Evolutionary conservation across 2,329 filamentous ascomycete species (phyloP), one percentile per base, ranked within the genome.

Genomic region (Fusarium devonianum): DNA sequence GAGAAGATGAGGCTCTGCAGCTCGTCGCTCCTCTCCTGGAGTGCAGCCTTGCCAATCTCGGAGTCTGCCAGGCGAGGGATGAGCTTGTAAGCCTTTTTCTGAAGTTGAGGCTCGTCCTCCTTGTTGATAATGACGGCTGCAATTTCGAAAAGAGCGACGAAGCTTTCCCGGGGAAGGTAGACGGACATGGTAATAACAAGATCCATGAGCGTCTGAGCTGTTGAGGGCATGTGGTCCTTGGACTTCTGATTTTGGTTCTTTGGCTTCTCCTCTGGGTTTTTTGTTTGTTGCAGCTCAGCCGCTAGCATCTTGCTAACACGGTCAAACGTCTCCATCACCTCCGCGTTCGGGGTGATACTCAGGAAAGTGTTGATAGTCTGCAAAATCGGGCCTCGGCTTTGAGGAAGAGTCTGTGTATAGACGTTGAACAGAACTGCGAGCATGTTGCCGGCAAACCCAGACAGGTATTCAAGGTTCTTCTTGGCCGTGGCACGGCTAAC

Each of bases 51-150:
- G 34, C 94, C 94, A 37, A 81, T 83, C 23, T 89, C 84, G 1
- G 92, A 96, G 58, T 90, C 88, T 2, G 90, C 88, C 29, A 99
- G 82, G 44, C 94, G 87, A 4, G 94, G 93, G 39, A 99, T 95
- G 40, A 99, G 83, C 77, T 97, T 97, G 78, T 99, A 99, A 0
- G 94, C 93, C 75, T 99, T 99, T 83, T 99, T 99, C 72, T 97
- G 93, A 25, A 99, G 78, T 71, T 97, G 93, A 8, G 93, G 89
- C 67, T 97, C 93, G 26, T 89, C 82, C 46, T 88, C 81, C 67
- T 87, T 90, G 69, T 88, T 86, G 60, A 97, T 87, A 48, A 97
- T 88, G 18, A 90, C 81, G 0, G 89, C 81, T 1, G 93, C 90
- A 67, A 97, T 92, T 62, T 87, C 87, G 74, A 99, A 97, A 3